phyloP scores from a whole-genome alignment of 257 asterid species.

The Cinchona pubescens region DNA sequence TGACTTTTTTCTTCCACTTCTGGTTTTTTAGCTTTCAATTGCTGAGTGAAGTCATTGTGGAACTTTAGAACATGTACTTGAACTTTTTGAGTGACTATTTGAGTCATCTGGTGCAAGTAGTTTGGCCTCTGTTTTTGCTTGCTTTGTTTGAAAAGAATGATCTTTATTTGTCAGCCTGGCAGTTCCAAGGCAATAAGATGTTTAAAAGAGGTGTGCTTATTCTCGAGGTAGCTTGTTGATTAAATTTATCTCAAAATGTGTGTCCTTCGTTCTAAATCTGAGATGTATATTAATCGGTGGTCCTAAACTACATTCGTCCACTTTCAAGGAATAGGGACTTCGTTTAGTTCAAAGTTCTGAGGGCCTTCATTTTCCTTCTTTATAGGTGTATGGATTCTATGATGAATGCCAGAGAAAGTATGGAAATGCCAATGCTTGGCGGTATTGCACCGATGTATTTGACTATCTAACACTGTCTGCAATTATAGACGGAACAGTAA shows the following conservation, averaged over 20 bases:
- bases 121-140: background rate
- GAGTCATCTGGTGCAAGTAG: background rate
- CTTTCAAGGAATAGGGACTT: conserved; percentile 5
- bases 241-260: background rate
- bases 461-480: conserved; percentile 95
- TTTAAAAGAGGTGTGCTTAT: background rate
- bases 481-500: conserved; percentile 92
- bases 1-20: background rate
- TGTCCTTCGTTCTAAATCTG: background rate
- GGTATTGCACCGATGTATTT: conserved; percentile 98
- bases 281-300: background rate
- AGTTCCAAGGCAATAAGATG: too few relatives aligned
- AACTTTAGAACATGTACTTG: background rate
- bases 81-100: background rate
- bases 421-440: conserved; percentile 99
- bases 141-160: background rate
- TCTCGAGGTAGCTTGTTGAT: background rate
- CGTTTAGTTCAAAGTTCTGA: conserved; percentile 11
- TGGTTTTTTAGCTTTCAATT: background rate
- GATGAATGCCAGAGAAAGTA: conserved; percentile 98
- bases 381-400: conserved; percentile 95
- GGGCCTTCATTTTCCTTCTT: conserved; percentile 10
- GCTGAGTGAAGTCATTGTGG: background rate
- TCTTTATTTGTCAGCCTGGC: background rate
- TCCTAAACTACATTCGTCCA: conserved; percentile 11